Conservation (phyloP, 2,329 filamentous ascomycete species). For the Eutypa lata region DNA sequence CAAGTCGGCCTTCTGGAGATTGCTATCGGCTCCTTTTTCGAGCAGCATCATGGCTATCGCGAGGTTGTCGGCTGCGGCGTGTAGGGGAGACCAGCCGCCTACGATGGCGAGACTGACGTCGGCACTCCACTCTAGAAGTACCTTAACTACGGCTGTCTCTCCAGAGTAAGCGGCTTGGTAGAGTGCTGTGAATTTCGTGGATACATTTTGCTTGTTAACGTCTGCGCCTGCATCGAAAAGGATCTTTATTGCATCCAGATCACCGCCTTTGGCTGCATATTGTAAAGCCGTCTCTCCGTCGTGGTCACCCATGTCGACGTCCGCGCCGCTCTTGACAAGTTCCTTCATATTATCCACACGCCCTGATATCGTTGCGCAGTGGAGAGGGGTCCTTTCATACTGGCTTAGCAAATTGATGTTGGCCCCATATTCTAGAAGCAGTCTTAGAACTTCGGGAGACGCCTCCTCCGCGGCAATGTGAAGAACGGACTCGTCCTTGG, state of each 20-base stretch:
- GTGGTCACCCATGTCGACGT: neutral
- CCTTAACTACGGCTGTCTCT: neutral
- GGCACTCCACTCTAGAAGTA: neutral
- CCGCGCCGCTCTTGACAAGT: neutral
- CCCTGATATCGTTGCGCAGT: neutral
- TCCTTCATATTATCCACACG: neutral
- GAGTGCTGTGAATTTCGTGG: neutral
- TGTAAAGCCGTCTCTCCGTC: neutral
- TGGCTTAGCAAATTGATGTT: neutral
- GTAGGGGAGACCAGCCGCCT: neutral
- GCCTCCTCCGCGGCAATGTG: neutral
- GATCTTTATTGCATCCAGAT: neutral
- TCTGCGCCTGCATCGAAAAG: neutral
- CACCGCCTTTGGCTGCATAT: neutral
- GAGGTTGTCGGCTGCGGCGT: neutral
- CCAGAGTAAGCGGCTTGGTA: neutral
- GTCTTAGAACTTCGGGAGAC: neutral
- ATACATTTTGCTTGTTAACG: neutral
- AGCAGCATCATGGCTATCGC: neutral
- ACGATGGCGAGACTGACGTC: neutral
- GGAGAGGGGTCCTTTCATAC: neutral
- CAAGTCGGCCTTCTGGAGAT: neutral
- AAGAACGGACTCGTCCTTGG: neutral
- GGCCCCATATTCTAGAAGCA: neutral
- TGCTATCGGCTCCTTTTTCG: neutral